Percentiles rank a stretch among this genome's conserved stretches.
phyloP scores from a whole-genome alignment of 2,329 filamentous ascomycete species.

The Cladosporium oxysporum region DNA sequence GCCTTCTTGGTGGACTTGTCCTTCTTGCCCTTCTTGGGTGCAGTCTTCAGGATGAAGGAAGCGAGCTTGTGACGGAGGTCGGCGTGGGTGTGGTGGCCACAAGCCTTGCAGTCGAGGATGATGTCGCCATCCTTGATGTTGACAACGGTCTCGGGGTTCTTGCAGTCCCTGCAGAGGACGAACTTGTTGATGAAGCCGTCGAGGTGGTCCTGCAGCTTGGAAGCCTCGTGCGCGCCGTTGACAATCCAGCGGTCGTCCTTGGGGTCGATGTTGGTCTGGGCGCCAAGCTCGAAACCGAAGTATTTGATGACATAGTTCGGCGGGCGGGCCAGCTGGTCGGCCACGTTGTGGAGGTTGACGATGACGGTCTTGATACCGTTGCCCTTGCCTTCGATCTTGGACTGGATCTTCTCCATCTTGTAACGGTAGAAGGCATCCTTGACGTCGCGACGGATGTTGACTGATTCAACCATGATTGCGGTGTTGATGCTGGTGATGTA shows the following conservation, averaged over 20 bases:
- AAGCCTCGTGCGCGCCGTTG: constrained; percentile 94
- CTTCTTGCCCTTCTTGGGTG: constrained; percentile 91
- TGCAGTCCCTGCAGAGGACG: constrained; percentile 99
- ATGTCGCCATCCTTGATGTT: constrained; percentile 93
- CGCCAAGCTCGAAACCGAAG: constrained; percentile 97
- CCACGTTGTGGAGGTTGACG: constrained; percentile 93
- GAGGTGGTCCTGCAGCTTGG: constrained; percentile 96
- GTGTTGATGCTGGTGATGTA: constrained; percentile 36
- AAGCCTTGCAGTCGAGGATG: constrained; percentile 96
- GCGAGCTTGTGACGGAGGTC: constrained; percentile 94
- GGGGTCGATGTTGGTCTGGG: constrained; percentile 97
- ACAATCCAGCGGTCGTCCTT: constrained; percentile 99
- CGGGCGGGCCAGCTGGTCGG: constrained; percentile 86
- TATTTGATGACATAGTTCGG: constrained; percentile 98
- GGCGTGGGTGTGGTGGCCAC: constrained; percentile 87
- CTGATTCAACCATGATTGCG: constrained; percentile 80
- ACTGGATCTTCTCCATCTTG: constrained; percentile 99
- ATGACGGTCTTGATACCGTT: constrained; percentile 99
- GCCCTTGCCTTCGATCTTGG: constrained; percentile 99
- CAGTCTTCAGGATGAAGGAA: constrained; percentile 95
- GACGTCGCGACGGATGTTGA: constrained; percentile 98
- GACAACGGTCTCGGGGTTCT: constrained; percentile 97
- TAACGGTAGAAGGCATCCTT: constrained; percentile 99
- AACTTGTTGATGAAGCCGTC: constrained; percentile 99
- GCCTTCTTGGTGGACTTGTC: constrained; percentile 95